Evolutionary conservation across 1,284 basidiomycete genomes (phyloP).

Genomic region (Cutaneotrichosporon sp.): DNA sequence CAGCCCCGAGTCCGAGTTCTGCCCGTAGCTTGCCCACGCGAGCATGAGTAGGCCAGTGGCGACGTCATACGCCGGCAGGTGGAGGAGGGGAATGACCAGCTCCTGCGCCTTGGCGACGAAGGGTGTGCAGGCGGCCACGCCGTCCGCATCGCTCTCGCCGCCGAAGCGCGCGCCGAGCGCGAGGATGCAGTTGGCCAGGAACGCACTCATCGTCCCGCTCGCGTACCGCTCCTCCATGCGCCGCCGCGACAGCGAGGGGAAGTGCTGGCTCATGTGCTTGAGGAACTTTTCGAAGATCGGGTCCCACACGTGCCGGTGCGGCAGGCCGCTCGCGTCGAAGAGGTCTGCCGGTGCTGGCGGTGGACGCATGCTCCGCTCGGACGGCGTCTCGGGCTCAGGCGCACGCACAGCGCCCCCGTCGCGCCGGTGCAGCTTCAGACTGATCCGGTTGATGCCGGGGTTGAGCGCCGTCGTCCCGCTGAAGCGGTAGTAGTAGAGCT

Average conservation of each 20-base stretch:
- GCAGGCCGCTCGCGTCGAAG: constrained; percentile 51
- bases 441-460: constrained; percentile 56
- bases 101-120: constrained; percentile 57
- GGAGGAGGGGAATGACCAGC: constrained; percentile 53
- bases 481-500: constrained; percentile 55
- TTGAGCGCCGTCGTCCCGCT: constrained; percentile 51
- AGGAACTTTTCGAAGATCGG: constrained; percentile 54
- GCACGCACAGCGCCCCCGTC: neutral
- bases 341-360: constrained; percentile 34
- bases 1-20: constrained; percentile 54
- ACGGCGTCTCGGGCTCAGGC: constrained; percentile 30
- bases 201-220: constrained; percentile 55
- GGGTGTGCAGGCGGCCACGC: constrained; percentile 46
- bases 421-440: constrained; percentile 51
- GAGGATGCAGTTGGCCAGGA: constrained; percentile 52
- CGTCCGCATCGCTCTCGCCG: constrained; percentile 6
- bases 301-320: constrained; percentile 46
- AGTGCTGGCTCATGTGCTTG: constrained; percentile 51
- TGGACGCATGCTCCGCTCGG: constrained; percentile 10
- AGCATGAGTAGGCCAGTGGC: constrained; percentile 53
- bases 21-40: constrained; percentile 55
- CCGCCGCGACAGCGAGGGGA: constrained; percentile 50
- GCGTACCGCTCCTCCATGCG: constrained; percentile 53
- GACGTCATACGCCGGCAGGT: constrained; percentile 54
- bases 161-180: constrained; percentile 47